Evolutionary conservation across 768 basidiomycete species (phyloP).

Genomic region (Hericium erinaceus): DNA sequence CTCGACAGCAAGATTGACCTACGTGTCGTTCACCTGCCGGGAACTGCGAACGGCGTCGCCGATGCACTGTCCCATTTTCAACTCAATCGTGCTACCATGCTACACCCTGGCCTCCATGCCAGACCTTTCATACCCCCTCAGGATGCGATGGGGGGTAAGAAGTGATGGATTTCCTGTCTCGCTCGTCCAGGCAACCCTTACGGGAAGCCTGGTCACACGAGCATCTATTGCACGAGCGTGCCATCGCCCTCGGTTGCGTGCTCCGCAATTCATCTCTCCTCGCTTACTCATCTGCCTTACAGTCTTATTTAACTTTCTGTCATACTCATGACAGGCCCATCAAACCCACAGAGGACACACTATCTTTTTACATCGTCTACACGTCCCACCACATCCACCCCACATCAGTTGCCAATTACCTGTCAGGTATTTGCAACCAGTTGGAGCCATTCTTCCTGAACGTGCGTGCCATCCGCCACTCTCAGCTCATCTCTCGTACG

Average conservation of each 20-base stretch:
- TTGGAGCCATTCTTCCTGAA: conserved; percentile 23
- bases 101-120: background rate
- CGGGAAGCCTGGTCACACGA: conserved; percentile 28
- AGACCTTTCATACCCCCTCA: conserved; percentile 13
- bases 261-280: conserved; percentile 17
- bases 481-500: conserved; percentile 16
- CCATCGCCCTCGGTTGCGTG: conserved; percentile 24
- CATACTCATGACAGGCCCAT: conserved; percentile 22
- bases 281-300: conserved; percentile 25
- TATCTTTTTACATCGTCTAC: conserved; percentile 27
- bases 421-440: conserved; percentile 26
- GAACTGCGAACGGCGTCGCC: conserved; percentile 15
- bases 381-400: conserved; percentile 30
- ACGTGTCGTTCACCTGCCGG: conserved; percentile 18
- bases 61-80: conserved; percentile 15
- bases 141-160: conserved; percentile 17
- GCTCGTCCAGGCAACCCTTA: background rate
- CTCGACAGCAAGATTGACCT: conserved; percentile 9
- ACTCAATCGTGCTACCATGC: background rate
- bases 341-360: conserved; percentile 28
- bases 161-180: conserved; percentile 10
- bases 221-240: conserved; percentile 22
- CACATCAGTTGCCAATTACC: conserved; percentile 24
- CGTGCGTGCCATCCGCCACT: conserved; percentile 23
- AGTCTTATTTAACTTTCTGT: conserved; percentile 30